Percentiles rank a stretch among this genome's conserved stretches.
phyloP scores from a whole-genome alignment of 202 grass and related monocot genomes.

The Schoenoplectus triqueter region DNA sequence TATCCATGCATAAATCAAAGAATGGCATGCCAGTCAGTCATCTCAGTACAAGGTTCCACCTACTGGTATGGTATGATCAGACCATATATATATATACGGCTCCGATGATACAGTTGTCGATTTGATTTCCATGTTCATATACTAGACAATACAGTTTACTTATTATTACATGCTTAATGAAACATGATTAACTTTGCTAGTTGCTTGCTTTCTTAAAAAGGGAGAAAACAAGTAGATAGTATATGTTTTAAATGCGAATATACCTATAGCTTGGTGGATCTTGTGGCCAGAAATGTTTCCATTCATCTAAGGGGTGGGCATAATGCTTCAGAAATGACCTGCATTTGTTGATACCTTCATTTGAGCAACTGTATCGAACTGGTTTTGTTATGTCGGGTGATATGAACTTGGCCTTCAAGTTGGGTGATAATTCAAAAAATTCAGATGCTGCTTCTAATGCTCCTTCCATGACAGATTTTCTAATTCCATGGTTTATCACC shows the following conservation, averaged over 20 bases:
- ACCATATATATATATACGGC: background rate
- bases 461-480: constrained; percentile 47
- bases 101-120: background rate
- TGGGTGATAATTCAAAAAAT: constrained; percentile 56
- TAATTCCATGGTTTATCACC: constrained; percentile 74
- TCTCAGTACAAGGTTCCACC: background rate
- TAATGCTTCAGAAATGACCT: constrained; percentile 84
- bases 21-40: no score
- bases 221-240: background rate
- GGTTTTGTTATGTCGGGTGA: constrained; percentile 56
- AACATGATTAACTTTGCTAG: background rate
- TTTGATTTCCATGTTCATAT: background rate
- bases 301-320: constrained; percentile 60
- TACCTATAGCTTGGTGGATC: constrained; percentile 66
- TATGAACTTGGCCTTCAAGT: constrained; percentile 53
- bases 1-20: background rate
- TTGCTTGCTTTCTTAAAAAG: background rate
- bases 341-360: constrained; percentile 46
- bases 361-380: constrained; percentile 51
- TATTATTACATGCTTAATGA: background rate
- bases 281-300: constrained; percentile 60
- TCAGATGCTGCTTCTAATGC: constrained; percentile 55
- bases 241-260: constrained; percentile 23
- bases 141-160: constrained; percentile 10
- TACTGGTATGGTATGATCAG: background rate